These are phyloP conservation scores for Linum tenue DNA, from an alignment of 345 rosid species.

Conservation along the genomic window DNA sequence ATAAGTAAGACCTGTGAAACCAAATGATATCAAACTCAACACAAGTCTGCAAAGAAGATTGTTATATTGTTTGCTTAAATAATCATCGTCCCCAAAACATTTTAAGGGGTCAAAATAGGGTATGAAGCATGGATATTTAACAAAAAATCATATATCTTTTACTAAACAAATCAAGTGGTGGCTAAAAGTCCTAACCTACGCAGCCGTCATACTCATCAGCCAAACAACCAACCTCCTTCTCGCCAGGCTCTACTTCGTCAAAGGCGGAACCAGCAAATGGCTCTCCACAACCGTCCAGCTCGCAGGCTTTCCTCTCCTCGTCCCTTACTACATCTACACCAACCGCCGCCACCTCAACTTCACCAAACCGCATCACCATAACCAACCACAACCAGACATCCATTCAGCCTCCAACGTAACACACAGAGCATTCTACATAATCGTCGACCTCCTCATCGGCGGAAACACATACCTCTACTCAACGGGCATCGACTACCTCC, in stretches of 20 bases:
- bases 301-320: constrained; percentile 42
- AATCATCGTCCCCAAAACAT: too few relatives aligned
- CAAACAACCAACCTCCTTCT: constrained; percentile 42
- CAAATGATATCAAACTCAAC: too few relatives aligned
- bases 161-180: too few relatives aligned
- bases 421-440: constrained; percentile 17
- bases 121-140: too few relatives aligned
- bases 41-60: too few relatives aligned
- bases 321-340: constrained; percentile 31
- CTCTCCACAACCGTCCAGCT: constrained; percentile 53
- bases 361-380: not conserved
- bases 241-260: constrained; percentile 42
- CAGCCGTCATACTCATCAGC: constrained; percentile 18
- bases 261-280: constrained; percentile 57
- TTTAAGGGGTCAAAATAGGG: too few relatives aligned
- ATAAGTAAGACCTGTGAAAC: too few relatives aligned
- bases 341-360: not conserved
- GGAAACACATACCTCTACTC: constrained; percentile 43
- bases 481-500: constrained; percentile 39
- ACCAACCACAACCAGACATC: too few relatives aligned
- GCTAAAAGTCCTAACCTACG: too few relatives aligned
- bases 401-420: not conserved
- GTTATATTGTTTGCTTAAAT: too few relatives aligned
- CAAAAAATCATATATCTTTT: too few relatives aligned
- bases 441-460: constrained; percentile 27